Percentiles rank a stretch among this genome's conserved stretches.
phyloP scores from a whole-genome alignment of 495 filamentous ascomycete species.

The Aspergillus homomorphus region DNA sequence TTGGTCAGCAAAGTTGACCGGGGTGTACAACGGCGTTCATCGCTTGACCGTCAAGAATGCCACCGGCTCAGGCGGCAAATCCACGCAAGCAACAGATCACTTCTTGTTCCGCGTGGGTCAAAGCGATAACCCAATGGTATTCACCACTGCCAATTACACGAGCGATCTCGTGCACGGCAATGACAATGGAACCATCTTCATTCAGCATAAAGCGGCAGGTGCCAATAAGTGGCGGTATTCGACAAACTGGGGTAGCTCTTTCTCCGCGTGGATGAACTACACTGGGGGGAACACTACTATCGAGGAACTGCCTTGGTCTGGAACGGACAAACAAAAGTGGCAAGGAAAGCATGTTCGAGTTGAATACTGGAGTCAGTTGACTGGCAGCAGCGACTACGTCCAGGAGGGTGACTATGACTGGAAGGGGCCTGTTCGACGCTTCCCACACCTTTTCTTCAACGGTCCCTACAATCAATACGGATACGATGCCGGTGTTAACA shows the following conservation, averaged over 20 bases:
- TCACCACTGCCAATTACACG: constrained; percentile 58
- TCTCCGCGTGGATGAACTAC: constrained; percentile 59
- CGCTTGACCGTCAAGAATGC: constrained; percentile 58
- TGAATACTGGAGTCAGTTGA: constrained; percentile 64
- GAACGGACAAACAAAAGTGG: constrained; percentile 62
- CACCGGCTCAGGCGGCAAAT: constrained; percentile 32
- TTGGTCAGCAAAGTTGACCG: constrained; percentile 51
- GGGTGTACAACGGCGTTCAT: constrained; percentile 66
- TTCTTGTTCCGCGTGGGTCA: constrained; percentile 57
- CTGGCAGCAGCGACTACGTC: constrained; percentile 62
- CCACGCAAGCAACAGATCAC: constrained; percentile 52
- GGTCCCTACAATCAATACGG: constrained; percentile 67
- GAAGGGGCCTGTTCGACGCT: constrained; percentile 43
- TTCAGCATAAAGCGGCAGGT: constrained; percentile 60
- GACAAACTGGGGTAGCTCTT: constrained; percentile 58
- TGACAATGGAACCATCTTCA: constrained; percentile 40
- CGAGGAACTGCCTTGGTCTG: constrained; percentile 52
- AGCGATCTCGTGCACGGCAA: constrained; percentile 43
- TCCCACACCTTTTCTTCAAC: constrained; percentile 64
- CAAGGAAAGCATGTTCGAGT: constrained; percentile 61
- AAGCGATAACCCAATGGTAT: constrained; percentile 58
- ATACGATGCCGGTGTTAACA: constrained; percentile 61
- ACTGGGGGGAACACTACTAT: constrained; percentile 46
- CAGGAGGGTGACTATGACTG: constrained; percentile 59
- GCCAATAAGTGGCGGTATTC: constrained; percentile 65